phyloP scores from a whole-genome alignment of 768 basidiomycete genomes.

The Mycena belliarum region DNA sequence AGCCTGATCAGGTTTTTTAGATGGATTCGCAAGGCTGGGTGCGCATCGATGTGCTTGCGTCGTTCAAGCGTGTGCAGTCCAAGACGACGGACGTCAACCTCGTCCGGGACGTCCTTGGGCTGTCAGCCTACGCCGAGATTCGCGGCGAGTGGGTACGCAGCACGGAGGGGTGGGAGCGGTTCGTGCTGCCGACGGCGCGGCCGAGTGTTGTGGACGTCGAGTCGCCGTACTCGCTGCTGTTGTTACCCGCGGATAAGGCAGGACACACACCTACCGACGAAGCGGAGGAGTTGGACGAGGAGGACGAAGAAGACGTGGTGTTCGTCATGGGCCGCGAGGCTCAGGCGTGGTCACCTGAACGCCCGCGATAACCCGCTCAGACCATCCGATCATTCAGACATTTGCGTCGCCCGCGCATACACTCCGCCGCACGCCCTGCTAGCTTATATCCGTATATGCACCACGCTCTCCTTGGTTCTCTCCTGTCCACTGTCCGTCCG shows the following conservation, averaged over 20 bases:
- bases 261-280: conserved; percentile 2
- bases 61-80: conserved; percentile 22
- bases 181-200: conserved; percentile 17
- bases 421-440: neutral
- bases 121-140: conserved; percentile 21
- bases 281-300: conserved; percentile 16
- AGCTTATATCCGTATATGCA: neutral
- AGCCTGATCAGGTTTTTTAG: neutral
- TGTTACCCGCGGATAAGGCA: conserved; percentile 17
- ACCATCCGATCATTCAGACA: neutral
- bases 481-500: neutral
- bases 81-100: conserved; percentile 21
- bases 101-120: conserved; percentile 19
- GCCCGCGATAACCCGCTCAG: conserved; percentile 11
- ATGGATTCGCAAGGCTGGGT: conserved; percentile 24
- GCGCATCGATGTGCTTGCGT: conserved; percentile 19
- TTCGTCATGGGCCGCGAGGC: conserved; percentile 24
- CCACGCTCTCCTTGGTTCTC: conserved; percentile 12
- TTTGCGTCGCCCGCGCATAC: neutral
- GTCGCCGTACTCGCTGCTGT: conserved; percentile 15
- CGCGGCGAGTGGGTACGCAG: conserved; percentile 23
- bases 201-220: conserved; percentile 17
- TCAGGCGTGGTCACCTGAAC: conserved; percentile 21
- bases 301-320: conserved; percentile 23
- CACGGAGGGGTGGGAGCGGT: conserved; percentile 23